These are phyloP conservation scores for Phytophthora rubi DNA, from an alignment of 352 stramenopile genomes.

Conservation along the genomic window DNA sequence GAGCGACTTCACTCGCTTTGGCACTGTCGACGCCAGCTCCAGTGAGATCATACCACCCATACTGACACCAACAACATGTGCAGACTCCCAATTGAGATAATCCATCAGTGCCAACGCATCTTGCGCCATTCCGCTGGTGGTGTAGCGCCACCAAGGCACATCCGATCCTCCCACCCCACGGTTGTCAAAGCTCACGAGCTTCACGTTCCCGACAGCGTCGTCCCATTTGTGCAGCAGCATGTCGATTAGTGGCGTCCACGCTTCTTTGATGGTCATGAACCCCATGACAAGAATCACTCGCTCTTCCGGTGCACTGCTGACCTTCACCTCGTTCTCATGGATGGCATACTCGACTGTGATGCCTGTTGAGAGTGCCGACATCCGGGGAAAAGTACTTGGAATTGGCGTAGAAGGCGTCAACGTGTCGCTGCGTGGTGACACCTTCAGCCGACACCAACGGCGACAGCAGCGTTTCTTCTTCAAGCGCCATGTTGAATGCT, in stretches of 20 bases:
- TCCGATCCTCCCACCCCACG: constrained; percentile 59
- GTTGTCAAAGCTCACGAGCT: constrained; percentile 69
- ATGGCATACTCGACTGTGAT: constrained; percentile 59
- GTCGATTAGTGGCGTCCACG: constrained; percentile 45
- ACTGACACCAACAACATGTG: constrained; percentile 62
- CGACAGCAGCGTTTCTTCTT: constrained; percentile 2
- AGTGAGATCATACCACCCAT: constrained; percentile 82
- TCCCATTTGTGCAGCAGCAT: constrained; percentile 42
- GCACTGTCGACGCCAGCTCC: constrained; percentile 53
- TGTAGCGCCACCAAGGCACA: constrained; percentile 60
- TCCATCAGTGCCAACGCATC: constrained; percentile 70
- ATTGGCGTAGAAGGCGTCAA: constrained; percentile 47
- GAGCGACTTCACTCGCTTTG: constrained; percentile 60
- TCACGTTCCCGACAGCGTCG: constrained; percentile 19
- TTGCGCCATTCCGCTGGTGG: constrained; percentile 62
- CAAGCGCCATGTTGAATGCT: background rate
- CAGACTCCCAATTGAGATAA: constrained; percentile 52
- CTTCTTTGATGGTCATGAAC: constrained; percentile 49
- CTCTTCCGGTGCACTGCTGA: background rate
- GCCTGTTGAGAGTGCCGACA: constrained; percentile 37
- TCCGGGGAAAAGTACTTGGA: constrained; percentile 31
- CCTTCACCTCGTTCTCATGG: constrained; percentile 33
- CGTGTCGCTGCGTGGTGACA: constrained; percentile 41
- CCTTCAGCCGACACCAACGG: constrained; percentile 34
- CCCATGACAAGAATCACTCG: constrained; percentile 57